phyloP scores from a whole-genome alignment of 2,329 filamentous ascomycete species.

The Phialophora macrospora region DNA sequence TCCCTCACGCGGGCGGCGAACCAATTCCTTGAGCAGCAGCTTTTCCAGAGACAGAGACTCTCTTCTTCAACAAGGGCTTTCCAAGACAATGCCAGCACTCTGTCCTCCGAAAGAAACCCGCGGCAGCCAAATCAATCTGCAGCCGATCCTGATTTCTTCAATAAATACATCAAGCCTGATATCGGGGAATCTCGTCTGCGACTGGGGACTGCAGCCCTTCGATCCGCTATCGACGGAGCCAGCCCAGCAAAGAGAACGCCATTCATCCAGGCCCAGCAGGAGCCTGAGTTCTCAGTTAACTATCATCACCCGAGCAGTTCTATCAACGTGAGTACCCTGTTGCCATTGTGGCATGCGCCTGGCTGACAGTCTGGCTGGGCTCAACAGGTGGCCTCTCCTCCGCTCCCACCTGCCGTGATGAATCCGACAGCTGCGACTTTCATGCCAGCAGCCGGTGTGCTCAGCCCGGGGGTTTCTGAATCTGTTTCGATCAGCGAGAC shows the following conservation, averaged over 20 bases:
- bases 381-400: slow-evolving; percentile 7
- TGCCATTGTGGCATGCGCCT: background rate
- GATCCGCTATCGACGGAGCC: slow-evolving; percentile 35
- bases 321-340: slow-evolving; percentile 22
- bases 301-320: background rate
- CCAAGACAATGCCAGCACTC: background rate
- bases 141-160: slow-evolving; percentile 34
- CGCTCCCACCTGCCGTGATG: slow-evolving; percentile 15
- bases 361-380: slow-evolving; percentile 20
- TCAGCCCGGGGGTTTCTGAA: slow-evolving; percentile 15
- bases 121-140: slow-evolving; percentile 1
- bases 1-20: slow-evolving; percentile 20
- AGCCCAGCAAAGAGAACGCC: slow-evolving; percentile 27
- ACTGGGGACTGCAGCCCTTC: slow-evolving; percentile 34
- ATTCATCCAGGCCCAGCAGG: background rate
- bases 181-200: slow-evolving; percentile 35
- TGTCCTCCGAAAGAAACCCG: background rate
- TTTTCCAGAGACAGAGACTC: slow-evolving; percentile 10
- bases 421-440: slow-evolving; percentile 25
- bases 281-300: slow-evolving; percentile 4
- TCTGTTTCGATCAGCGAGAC: slow-evolving; percentile 22
- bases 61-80: background rate
- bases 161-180: slow-evolving; percentile 35
- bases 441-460: background rate
- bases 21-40: slow-evolving; percentile 20